Evolutionary conservation across 1,284 basidiomycete species (phyloP).

Genomic region (Sparassis latifolia): DNA sequence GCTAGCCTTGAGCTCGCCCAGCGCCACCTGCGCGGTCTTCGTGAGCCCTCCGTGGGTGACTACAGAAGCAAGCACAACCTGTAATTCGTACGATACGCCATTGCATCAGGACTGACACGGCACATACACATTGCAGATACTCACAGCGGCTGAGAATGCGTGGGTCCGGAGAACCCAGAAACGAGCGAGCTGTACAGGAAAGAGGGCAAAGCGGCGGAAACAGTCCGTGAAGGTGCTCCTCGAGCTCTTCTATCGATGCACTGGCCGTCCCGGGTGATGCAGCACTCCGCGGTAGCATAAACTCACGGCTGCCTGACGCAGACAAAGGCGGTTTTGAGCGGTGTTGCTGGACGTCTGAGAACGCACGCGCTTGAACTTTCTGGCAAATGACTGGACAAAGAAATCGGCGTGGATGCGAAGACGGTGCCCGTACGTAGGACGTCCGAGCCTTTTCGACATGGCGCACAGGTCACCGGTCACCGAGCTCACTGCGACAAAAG

Average conservation of each 20-base stretch:
- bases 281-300: not conserved
- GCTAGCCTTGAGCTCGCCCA: conserved; percentile 52
- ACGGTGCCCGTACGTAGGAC: not conserved
- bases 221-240: conserved; percentile 51
- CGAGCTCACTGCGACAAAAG: no score
- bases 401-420: no score
- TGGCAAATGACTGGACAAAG: no score
- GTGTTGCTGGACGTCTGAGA: not conserved
- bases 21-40: conserved; percentile 59
- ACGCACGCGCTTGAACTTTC: no score
- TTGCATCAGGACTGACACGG: not conserved
- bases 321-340: not conserved
- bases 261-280: not conserved
- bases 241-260: conserved; percentile 21
- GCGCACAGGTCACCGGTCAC: no score
- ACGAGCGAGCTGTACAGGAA: conserved; percentile 39
- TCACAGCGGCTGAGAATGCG: conserved; percentile 52
- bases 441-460: no score
- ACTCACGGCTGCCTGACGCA: not conserved
- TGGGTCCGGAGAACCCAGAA: conserved; percentile 55
- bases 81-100: not conserved
- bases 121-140: conserved; percentile 17
- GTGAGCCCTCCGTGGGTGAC: conserved; percentile 59
- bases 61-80: conserved; percentile 67
- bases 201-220: conserved; percentile 48